Evolutionary conservation across 139 green algal species (phyloP).

Genomic region (Picochlorum sp.): DNA sequence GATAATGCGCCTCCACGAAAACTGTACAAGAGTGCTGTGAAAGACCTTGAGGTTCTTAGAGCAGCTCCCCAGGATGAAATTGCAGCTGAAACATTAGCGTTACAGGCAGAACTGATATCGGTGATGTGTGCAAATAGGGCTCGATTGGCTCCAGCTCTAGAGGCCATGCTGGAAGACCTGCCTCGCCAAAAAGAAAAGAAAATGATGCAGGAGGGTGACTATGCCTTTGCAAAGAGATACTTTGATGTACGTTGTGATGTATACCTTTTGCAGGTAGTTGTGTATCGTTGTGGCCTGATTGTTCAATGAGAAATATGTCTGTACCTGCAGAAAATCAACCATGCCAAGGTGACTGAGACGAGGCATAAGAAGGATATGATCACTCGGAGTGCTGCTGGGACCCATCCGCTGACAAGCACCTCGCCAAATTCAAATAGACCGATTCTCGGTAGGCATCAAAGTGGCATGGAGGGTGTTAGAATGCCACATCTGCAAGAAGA

Average conservation of each 20-base stretch:
- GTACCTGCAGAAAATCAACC: not conserved
- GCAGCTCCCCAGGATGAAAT: slow-evolving; percentile 76
- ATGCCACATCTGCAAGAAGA: slow-evolving; percentile 12
- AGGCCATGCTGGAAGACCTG: slow-evolving; percentile 40
- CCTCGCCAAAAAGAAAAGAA: slow-evolving; percentile 24
- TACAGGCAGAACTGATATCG: slow-evolving; percentile 35
- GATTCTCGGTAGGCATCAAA: slow-evolving; percentile 7
- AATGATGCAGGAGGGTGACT: not conserved
- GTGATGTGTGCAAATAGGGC: slow-evolving; percentile 45
- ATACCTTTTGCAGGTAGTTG: slow-evolving; percentile 4
- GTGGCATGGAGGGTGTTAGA: slow-evolving; percentile 5
- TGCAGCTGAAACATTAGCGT: slow-evolving; percentile 61
- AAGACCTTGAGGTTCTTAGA: slow-evolving; percentile 32
- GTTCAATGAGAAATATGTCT: not conserved
- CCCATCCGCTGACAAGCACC: slow-evolving; percentile 31
- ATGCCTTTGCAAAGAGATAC: not conserved
- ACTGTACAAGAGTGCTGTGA: slow-evolving; percentile 35
- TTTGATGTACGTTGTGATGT: slow-evolving; percentile 1
- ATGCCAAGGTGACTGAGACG: slow-evolving; percentile 7
- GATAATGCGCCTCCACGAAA: slow-evolving; percentile 28
- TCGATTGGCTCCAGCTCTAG: slow-evolving; percentile 31
- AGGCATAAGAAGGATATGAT: slow-evolving; percentile 51
- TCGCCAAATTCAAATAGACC: slow-evolving; percentile 21
- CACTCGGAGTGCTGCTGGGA: slow-evolving; percentile 60
- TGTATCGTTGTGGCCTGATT: slow-evolving; percentile 14